Conservation (phyloP, 495 filamentous ascomycete genomes). For the Geopyxis carbonaria region DNA sequence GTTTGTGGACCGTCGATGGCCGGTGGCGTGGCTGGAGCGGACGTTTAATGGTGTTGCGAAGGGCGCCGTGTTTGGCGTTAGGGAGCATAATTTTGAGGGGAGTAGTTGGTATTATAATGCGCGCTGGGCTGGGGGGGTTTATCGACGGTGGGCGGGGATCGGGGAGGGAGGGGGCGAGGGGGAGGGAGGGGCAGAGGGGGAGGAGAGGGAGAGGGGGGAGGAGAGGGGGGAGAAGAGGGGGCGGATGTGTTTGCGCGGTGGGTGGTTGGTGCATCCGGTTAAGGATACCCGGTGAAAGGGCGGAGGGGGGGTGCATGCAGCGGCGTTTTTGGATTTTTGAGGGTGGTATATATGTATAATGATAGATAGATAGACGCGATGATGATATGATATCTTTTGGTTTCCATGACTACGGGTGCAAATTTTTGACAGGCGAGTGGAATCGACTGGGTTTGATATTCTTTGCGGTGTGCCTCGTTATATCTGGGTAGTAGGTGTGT, state of each 20-base stretch:
- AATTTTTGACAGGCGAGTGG: too few species aligned
- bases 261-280: slow-evolving; percentile 79
- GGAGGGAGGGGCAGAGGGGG: slow-evolving; percentile 72
- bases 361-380: too few species aligned
- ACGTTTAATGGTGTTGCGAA: slow-evolving; percentile 76
- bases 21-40: slow-evolving; percentile 54
- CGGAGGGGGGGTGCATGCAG: neutral
- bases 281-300: slow-evolving; percentile 35
- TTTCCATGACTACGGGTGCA: too few species aligned
- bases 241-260: slow-evolving; percentile 77
- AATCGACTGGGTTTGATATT: too few species aligned
- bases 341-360: too few species aligned
- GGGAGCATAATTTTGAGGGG: slow-evolving; percentile 78
- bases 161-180: slow-evolving; percentile 58
- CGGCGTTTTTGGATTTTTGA: too few species aligned
- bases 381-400: too few species aligned
- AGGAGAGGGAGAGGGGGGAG: slow-evolving; percentile 55
- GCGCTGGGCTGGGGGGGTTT: slow-evolving; percentile 65
- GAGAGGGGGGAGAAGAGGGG: slow-evolving; percentile 56
- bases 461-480: too few species aligned
- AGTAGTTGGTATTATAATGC: slow-evolving; percentile 93
- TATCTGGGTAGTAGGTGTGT: too few species aligned
- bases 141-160: slow-evolving; percentile 75
- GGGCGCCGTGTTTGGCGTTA: slow-evolving; percentile 31
- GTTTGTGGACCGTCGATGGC: slow-evolving; percentile 84